These are phyloP conservation scores for Boletus sensibilis DNA, from an alignment of 768 basidiomycete genomes.

Conservation along the genomic window DNA sequence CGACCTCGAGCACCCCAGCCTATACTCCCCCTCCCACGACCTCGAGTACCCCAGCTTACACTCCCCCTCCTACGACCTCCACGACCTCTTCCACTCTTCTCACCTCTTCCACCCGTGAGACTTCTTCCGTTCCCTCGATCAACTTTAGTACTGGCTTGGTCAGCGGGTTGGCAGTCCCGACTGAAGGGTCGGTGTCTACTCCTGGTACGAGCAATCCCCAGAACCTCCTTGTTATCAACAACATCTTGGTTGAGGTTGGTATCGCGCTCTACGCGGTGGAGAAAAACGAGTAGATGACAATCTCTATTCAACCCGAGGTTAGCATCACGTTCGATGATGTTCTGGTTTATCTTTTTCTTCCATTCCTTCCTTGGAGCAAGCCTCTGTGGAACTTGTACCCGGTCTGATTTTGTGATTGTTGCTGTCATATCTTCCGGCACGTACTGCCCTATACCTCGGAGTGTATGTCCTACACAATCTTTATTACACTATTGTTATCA, in stretches of 20 bases:
- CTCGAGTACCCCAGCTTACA: constrained; percentile 20
- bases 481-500: constrained; percentile 4
- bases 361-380: constrained; percentile 9
- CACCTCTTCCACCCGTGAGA: constrained; percentile 19
- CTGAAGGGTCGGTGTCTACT: constrained; percentile 28
- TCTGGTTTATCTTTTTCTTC: not conserved
- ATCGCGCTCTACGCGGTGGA: constrained; percentile 6
- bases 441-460: constrained; percentile 23
- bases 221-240: constrained; percentile 35
- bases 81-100: constrained; percentile 14
- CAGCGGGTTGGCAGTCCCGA: constrained; percentile 30
- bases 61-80: constrained; percentile 24
- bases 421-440: constrained; percentile 10
- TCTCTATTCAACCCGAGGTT: not conserved
- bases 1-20: constrained; percentile 15
- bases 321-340: not conserved
- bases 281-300: constrained; percentile 1
- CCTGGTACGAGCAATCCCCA: constrained; percentile 33
- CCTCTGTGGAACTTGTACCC: not conserved
- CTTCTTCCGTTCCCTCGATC: constrained; percentile 21
- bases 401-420: not conserved
- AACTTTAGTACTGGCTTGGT: constrained; percentile 13
- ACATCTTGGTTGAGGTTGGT: constrained; percentile 38
- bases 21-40: constrained; percentile 22
- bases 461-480: constrained; percentile 2